Evolutionary conservation across 352 stramenopile genomes (phyloP).

Genomic region (Discostella stelligera): DNA sequence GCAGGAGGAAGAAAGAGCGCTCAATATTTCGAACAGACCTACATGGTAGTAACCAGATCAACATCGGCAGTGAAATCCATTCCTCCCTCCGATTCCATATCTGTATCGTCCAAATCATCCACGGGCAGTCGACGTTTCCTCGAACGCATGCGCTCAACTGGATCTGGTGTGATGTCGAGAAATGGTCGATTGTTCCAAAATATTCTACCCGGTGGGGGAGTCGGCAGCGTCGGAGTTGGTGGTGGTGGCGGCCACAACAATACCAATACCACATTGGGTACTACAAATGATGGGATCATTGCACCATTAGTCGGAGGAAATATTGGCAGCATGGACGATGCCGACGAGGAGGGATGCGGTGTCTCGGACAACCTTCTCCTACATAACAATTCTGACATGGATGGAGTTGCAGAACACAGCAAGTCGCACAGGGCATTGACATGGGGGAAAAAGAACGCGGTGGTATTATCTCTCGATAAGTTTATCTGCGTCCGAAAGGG

Average conservation of each 20-base stretch:
- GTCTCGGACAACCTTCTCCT: slow-evolving; percentile 15
- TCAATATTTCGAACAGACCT: neutral
- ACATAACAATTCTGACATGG: neutral
- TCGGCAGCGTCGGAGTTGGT: neutral
- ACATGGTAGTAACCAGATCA: neutral
- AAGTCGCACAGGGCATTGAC: slow-evolving; percentile 50
- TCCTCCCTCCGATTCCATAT: slow-evolving; percentile 9
- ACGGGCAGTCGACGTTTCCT: slow-evolving; percentile 8
- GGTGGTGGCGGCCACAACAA: neutral
- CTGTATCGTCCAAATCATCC: slow-evolving; percentile 7
- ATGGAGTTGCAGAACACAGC: neutral
- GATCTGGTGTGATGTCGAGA: neutral
- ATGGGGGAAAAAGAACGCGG: slow-evolving; percentile 78
- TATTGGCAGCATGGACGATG: neutral
- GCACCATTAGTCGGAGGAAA: neutral
- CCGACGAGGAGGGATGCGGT: slow-evolving; percentile 1
- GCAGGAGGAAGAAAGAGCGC: neutral
- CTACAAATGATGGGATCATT: neutral
- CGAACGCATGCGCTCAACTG: slow-evolving; percentile 2
- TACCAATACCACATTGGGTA: neutral
- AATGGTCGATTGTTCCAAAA: neutral
- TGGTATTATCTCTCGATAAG: slow-evolving; percentile 55
- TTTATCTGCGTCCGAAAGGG: slow-evolving; percentile 72
- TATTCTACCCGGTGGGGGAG: neutral
- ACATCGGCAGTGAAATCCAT: neutral